A percentile compares a stretch with the other conserved stretches of the same genome.
Conservation (phyloP, 148 eudicot genomes). For the Cornus controversa region DNA sequence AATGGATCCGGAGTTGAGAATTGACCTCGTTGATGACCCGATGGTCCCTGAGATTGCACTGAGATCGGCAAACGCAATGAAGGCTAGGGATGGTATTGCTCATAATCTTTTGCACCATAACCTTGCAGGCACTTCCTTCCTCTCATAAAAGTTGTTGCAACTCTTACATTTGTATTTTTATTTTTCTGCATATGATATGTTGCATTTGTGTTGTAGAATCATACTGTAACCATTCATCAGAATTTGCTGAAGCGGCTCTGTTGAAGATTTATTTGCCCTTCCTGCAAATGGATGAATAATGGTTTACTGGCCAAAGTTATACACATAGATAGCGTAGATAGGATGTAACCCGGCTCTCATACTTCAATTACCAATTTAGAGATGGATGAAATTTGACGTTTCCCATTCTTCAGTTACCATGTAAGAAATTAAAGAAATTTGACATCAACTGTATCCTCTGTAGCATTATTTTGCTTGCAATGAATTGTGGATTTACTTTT, state of each 20-base stretch:
- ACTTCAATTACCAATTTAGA: not conserved
- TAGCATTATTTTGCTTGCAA: not conserved
- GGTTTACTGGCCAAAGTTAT: not conserved
- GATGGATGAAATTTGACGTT: not conserved
- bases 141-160: slow-evolving; percentile 22
- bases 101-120: slow-evolving; percentile 85
- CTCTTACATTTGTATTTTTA: not conserved
- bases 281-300: slow-evolving; percentile 4
- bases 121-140: slow-evolving; percentile 81
- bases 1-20: slow-evolving; percentile 39
- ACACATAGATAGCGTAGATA: not conserved
- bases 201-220: not conserved
- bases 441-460: not conserved
- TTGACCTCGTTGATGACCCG: slow-evolving; percentile 73
- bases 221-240: not conserved
- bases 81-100: slow-evolving; percentile 79
- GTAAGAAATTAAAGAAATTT: not conserved
- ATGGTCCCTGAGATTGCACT: slow-evolving; percentile 65
- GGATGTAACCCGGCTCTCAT: not conserved
- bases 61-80: slow-evolving; percentile 54
- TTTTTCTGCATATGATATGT: not conserved
- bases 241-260: slow-evolving; percentile 8
- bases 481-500: not conserved
- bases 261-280: slow-evolving; percentile 9
- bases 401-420: no score